A percentile compares a stretch with the other conserved stretches of the same genome.
phyloP scores from a whole-genome alignment of 495 filamentous ascomycete genomes.

The Daldinia bambusicola region DNA sequence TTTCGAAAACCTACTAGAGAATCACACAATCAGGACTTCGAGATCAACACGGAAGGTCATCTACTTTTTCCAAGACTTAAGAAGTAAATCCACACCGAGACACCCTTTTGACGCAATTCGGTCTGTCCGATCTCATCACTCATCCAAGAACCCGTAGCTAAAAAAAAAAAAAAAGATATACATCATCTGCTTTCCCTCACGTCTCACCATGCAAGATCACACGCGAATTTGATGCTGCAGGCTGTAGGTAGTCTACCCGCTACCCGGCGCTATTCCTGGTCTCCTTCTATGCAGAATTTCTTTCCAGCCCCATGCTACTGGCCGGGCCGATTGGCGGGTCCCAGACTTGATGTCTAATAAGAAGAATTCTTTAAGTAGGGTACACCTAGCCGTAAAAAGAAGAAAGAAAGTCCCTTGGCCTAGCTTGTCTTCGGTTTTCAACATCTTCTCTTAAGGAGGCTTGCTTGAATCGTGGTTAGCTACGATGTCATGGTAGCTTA shows the following conservation, averaged over 20 bases:
- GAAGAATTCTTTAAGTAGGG: not conserved
- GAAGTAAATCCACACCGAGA: not conserved
- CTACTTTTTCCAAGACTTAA: not conserved
- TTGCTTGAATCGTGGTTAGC: not conserved
- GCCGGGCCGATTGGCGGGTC: not conserved
- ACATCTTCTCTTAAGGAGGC: not conserved
- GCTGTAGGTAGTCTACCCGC: not conserved
- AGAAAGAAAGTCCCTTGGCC: not conserved
- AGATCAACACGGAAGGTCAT: conserved; percentile 38
- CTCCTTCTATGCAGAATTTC: not conserved
- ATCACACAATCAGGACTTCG: conserved; percentile 31
- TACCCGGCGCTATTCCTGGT: not conserved
- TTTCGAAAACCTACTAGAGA: conserved; percentile 21
- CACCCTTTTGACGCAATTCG: conserved; percentile 15
- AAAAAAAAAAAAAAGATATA: not conserved
- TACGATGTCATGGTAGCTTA: not conserved
- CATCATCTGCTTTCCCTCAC: not conserved
- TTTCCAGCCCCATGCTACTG: conserved; percentile 2
- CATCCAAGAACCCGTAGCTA: not conserved
- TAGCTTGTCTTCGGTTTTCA: not conserved
- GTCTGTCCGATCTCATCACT: conserved; percentile 13
- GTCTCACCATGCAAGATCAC: not conserved
- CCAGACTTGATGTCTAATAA: not conserved
- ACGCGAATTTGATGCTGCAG: not conserved
- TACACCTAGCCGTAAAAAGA: not conserved